A percentile compares a stretch with the other conserved stretches of the same genome.
Conservation (phyloP, 164 flowering plant genomes). For the Cinnamomum chago region DNA sequence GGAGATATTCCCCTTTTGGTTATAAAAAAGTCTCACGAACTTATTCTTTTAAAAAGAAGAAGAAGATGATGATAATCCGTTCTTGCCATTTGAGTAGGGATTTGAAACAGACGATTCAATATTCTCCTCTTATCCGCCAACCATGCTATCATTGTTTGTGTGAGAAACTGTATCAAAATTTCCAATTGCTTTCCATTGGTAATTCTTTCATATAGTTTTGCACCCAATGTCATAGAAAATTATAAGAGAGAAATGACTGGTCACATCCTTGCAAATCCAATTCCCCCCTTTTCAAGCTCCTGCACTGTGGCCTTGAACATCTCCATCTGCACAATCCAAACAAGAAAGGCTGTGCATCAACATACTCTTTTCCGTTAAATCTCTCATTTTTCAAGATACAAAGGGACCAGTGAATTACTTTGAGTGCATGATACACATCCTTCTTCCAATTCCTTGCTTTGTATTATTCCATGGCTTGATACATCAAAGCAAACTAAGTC, state of each 20-base stretch:
- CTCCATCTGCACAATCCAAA: slow-evolving; percentile 9
- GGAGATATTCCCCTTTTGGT: too few species aligned
- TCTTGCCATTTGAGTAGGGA: too few species aligned
- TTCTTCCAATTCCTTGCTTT: slow-evolving; percentile 7
- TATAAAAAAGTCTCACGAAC: too few species aligned
- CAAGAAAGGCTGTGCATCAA: neutral
- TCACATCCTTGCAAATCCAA: slow-evolving; percentile 15
- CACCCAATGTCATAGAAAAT: too few species aligned
- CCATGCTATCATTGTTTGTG: too few species aligned
- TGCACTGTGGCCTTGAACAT: slow-evolving; percentile 10
- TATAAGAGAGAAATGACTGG: neutral
- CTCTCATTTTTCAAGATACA: neutral
- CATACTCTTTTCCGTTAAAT: neutral
- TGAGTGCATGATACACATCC: slow-evolving; percentile 12
- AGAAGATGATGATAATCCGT: too few species aligned
- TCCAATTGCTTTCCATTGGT: too few species aligned
- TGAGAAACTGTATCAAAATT: too few species aligned
- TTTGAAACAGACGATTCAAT: too few species aligned
- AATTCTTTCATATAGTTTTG: too few species aligned
- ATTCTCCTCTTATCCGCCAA: too few species aligned
- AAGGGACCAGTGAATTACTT: neutral
- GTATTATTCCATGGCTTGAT: slow-evolving; percentile 11
- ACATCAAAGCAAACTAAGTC: neutral
- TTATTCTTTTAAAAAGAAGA: too few species aligned
- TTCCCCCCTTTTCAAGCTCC: slow-evolving; percentile 11